Conservation (phyloP, 352 stramenopile species). For the Pythium apleroticum region DNA sequence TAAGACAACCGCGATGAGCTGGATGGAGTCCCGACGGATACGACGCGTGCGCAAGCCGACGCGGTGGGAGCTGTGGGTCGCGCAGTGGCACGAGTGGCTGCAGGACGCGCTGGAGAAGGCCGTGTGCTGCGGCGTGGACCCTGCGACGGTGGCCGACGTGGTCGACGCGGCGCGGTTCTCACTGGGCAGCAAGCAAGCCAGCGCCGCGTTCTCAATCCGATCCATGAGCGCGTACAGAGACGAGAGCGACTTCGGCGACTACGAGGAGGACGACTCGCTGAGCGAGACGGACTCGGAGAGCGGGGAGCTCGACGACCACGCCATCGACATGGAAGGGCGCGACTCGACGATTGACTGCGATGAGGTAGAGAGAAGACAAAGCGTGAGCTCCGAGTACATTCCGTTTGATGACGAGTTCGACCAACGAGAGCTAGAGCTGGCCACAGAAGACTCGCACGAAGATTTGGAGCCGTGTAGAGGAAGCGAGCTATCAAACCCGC, state of each 20-base stretch:
- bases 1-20: slow-evolving; percentile 3
- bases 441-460: not conserved
- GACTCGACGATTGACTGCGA: slow-evolving; percentile 16
- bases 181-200: slow-evolving; percentile 15
- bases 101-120: slow-evolving; percentile 25
- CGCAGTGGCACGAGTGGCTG: slow-evolving; percentile 22
- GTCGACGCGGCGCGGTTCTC: slow-evolving; percentile 8
- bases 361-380: not conserved
- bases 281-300: slow-evolving; percentile 31
- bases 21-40: slow-evolving; percentile 22
- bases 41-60: slow-evolving; percentile 25
- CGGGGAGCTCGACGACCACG: slow-evolving; percentile 5
- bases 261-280: slow-evolving; percentile 12
- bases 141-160: slow-evolving; percentile 3
- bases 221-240: slow-evolving; percentile 18
- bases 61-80: slow-evolving; percentile 18
- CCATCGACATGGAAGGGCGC: slow-evolving; percentile 11
- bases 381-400: slow-evolving; percentile 24
- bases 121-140: slow-evolving; percentile 26
- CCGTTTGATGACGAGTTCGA: slow-evolving; percentile 26
- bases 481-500: not conserved
- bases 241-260: slow-evolving; percentile 15
- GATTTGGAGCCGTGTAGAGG: not conserved
- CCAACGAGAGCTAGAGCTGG: not conserved
- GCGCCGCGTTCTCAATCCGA: slow-evolving; percentile 24